Conservation (phyloP, 2,329 filamentous ascomycete genomes). For the Phialophora tarda region DNA sequence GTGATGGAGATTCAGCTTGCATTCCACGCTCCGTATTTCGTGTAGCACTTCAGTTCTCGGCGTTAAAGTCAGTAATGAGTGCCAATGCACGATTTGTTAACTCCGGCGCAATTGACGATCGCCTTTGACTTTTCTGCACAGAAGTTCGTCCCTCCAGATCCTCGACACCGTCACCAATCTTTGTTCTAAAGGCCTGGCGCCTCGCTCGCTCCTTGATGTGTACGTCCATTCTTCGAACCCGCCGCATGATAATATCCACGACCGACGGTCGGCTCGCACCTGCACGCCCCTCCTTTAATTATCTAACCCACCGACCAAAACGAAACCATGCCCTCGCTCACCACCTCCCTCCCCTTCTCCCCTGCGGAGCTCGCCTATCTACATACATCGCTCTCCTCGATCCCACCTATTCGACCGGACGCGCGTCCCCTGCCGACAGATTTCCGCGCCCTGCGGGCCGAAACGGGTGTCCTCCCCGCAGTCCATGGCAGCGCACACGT, state of each 20-base stretch:
- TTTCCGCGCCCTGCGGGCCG: slow-evolving; percentile 88
- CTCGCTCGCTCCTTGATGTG: slow-evolving; percentile 8
- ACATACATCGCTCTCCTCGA: slow-evolving; percentile 80
- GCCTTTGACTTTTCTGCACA: not conserved
- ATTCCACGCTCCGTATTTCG: not conserved
- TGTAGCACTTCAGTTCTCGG: not conserved
- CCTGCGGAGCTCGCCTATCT: slow-evolving; percentile 96
- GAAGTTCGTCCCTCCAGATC: not conserved
- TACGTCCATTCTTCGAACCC: not conserved
- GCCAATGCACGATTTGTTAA: slow-evolving; percentile 3
- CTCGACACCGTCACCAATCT: not conserved
- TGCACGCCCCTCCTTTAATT: not conserved
- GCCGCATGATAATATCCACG: not conserved
- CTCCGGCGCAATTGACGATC: slow-evolving; percentile 2
- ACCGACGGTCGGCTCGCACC: not conserved
- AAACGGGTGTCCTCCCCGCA: slow-evolving; percentile 85
- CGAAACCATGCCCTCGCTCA: slow-evolving; percentile 29
- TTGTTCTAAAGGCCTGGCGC: slow-evolving; percentile 13
- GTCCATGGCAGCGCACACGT: slow-evolving; percentile 93
- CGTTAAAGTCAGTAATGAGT: not conserved
- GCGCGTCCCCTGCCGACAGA: slow-evolving; percentile 74
- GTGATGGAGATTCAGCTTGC: not conserved
- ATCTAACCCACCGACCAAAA: no score
- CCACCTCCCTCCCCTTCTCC: slow-evolving; percentile 69
- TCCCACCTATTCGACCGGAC: slow-evolving; percentile 87